Evolutionary conservation across 345 rosid genomes (phyloP), one percentile per base, ranked within the genome.

Genomic region (Lenwebbia sp.): DNA sequence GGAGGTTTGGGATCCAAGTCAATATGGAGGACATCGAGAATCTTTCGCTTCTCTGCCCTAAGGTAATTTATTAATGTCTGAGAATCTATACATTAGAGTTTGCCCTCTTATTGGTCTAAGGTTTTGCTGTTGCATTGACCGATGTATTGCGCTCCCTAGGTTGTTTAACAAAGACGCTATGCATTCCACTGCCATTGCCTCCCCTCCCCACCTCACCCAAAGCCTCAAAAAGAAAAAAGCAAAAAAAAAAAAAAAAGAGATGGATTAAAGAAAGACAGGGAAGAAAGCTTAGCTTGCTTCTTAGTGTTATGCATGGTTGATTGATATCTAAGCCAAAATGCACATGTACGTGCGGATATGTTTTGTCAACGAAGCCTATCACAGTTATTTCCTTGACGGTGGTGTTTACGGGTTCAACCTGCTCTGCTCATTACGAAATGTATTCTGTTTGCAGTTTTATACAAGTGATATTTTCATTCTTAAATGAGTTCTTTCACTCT

Each of bases 11-110:
- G 41, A 88, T 93, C 83, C 85, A 86, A 83, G 89, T 91, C 86
- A 86, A 88, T 85, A 89, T 92, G 83, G 90, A 93, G 87, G 96
- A 95, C 85, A 87, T 96, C 13, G 93, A 90, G 92, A 88, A 92
- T 91, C 94, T 96, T 84, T 91, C 98, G 15, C 57, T 88, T 87
- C 88, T 96, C 84, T 94, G 94, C 88, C 96, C 98, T 83, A 92
- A 94, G 98, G 99, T 95, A 88, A 88, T 60, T 26, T 51, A 22
- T 53, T 37, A 49, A 14, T 22, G 40, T 58, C 62, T 30, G 82
- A 33, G 40, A 50, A 22, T 30, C 53, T 82, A 49, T 60, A 28
- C 25, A 65, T 52, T 70, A 75, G 75, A 33, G 62, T 41, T 83
- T 83, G 54, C 54, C 40, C 41, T 60, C 49, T 13, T 62, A 52